A percentile compares a stretch with the other conserved stretches of the same genome.
Conservation (phyloP, 2,329 filamentous ascomycete genomes). For the Phialemoniopsis sp. region DNA sequence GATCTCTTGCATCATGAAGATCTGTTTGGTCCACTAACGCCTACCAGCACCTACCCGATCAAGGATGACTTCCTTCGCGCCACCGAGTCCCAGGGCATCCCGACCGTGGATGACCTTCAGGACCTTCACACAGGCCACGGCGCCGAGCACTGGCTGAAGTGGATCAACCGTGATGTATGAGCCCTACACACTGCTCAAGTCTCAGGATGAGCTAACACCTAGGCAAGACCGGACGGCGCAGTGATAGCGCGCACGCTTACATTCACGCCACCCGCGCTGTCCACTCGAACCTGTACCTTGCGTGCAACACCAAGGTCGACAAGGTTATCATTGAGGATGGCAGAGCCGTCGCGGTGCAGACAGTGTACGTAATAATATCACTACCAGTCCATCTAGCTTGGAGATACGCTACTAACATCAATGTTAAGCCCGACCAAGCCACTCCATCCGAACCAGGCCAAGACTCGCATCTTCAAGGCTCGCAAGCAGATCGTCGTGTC, state of each 20-base stretch:
- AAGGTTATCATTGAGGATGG: constrained; percentile 72
- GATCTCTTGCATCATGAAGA: background rate
- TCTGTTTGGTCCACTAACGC: background rate
- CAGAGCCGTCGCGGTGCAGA: constrained; percentile 66
- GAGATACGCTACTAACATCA: constrained; percentile 6
- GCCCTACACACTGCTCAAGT: too few species aligned
- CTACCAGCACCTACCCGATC: constrained; percentile 63
- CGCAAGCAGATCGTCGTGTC: constrained; percentile 72
- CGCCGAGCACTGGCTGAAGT: constrained; percentile 81
- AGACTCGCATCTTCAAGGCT: constrained; percentile 55
- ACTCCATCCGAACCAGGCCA: constrained; percentile 49
- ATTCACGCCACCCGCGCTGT: constrained; percentile 71
- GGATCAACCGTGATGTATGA: constrained; percentile 67
- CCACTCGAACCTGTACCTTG: constrained; percentile 66
- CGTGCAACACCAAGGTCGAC: constrained; percentile 73
- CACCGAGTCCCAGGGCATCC: constrained; percentile 70
- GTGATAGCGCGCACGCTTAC: constrained; percentile 74
- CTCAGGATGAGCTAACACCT: too few species aligned
- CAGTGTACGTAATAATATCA: constrained; percentile 41
- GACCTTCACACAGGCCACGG: constrained; percentile 66
- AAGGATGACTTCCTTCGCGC: constrained; percentile 77
- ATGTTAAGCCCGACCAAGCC: constrained; percentile 56
- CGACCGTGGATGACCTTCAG: constrained; percentile 71
- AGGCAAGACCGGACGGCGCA: constrained; percentile 68
- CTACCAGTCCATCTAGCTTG: background rate